A percentile compares a stretch with the other conserved stretches of the same genome.
Evolutionary conservation across 495 filamentous ascomycete species (phyloP).

Genomic region (Annulohypoxylon bovei): DNA sequence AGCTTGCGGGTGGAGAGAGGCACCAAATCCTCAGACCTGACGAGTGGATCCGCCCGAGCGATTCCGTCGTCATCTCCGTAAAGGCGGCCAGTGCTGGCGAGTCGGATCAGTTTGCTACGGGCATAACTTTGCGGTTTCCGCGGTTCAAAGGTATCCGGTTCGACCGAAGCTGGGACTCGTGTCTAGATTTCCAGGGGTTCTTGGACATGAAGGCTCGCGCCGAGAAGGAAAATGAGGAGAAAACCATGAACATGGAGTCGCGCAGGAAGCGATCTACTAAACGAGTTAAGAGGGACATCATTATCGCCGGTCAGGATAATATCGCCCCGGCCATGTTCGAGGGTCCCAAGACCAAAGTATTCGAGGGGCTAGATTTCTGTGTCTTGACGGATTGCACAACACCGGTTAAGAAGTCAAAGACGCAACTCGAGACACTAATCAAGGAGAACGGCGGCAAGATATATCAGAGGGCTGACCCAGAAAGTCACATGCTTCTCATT

Average conservation of each 20-base stretch:
- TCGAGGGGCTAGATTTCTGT: conserved; percentile 83
- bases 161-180: conserved; percentile 85
- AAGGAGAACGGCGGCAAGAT: conserved; percentile 89
- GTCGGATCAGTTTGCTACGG: conserved; percentile 80
- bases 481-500: conserved; percentile 70
- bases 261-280: conserved; percentile 71
- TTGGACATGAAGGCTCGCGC: conserved; percentile 73
- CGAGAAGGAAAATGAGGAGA: conserved; percentile 73
- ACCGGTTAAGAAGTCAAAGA: conserved; percentile 74
- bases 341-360: conserved; percentile 61
- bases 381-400: conserved; percentile 56
- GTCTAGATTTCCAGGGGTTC: conserved; percentile 82
- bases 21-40: conserved; percentile 83
- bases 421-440: conserved; percentile 83
- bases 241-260: conserved; percentile 85
- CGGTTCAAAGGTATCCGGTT: conserved; percentile 83
- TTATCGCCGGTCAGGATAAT: conserved; percentile 74
- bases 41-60: conserved; percentile 90
- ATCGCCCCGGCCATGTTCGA: conserved; percentile 60
- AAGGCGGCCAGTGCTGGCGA: conserved; percentile 85
- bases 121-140: conserved; percentile 87
- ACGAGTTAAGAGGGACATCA: conserved; percentile 71
- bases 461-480: conserved; percentile 74
- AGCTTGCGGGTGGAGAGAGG: conserved; percentile 78
- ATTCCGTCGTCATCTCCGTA: conserved; percentile 86